Evolutionary conservation across 179 eudicot genomes (phyloP).

Genomic region (Patellifolia procumbens): DNA sequence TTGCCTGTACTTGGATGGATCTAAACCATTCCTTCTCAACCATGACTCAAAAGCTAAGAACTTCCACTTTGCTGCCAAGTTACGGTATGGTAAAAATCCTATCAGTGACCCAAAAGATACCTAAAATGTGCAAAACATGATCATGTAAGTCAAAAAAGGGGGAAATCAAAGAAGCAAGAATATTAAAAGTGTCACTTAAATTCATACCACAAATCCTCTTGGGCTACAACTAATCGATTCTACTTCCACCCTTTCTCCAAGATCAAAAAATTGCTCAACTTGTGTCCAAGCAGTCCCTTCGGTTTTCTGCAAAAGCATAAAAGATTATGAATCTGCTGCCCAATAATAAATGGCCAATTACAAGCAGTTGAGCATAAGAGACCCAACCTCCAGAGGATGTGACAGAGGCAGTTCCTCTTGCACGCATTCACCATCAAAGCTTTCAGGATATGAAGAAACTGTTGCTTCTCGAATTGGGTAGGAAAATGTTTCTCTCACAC

Average conservation of each 20-base stretch:
- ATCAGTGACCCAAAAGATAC: slow-evolving; percentile 83
- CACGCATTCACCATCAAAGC: slow-evolving; percentile 36
- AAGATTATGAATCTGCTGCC: slow-evolving; percentile 25
- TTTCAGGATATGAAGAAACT: slow-evolving; percentile 29
- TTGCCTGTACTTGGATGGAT: slow-evolving; percentile 73
- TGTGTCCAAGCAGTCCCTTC: slow-evolving; percentile 80
- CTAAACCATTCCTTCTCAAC: slow-evolving; percentile 82
- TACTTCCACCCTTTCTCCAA: slow-evolving; percentile 67
- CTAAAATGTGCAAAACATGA: slow-evolving; percentile 36
- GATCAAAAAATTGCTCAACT: slow-evolving; percentile 54
- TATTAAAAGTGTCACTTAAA: slow-evolving; percentile 3
- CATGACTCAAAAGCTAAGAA: slow-evolving; percentile 93
- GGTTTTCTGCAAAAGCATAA: slow-evolving; percentile 44
- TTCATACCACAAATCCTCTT: slow-evolving; percentile 83
- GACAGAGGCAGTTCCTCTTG: slow-evolving; percentile 42
- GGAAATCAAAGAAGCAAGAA: slow-evolving; percentile 15
- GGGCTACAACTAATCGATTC: slow-evolving; percentile 79
- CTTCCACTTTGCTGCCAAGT: slow-evolving; percentile 79
- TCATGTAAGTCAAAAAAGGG: neutral
- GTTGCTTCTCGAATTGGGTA: slow-evolving; percentile 32
- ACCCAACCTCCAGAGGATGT: slow-evolving; percentile 50
- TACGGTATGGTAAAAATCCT: slow-evolving; percentile 93
- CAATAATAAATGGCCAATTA: neutral
- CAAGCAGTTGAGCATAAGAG: slow-evolving; percentile 5
- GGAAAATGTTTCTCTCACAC: slow-evolving; percentile 44